Evolutionary conservation across 2,329 filamentous ascomycete species (phyloP).

Genomic region (Pyricularia sp.): DNA sequence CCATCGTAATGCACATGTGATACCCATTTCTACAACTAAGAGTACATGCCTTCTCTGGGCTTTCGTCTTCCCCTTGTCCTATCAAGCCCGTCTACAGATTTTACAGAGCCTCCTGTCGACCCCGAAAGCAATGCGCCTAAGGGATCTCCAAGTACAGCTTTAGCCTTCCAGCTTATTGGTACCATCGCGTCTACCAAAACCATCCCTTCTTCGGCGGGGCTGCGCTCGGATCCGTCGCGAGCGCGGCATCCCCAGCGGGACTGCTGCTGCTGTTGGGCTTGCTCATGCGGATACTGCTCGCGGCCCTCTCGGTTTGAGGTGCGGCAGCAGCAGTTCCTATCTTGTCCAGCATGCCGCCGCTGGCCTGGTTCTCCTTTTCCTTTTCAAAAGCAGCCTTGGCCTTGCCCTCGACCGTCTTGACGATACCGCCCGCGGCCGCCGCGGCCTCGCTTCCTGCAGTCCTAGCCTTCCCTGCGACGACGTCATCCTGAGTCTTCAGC

Average conservation of each 20-base stretch:
- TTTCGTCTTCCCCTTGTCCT: background rate
- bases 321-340: conserved; percentile 11
- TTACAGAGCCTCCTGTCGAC: background rate
- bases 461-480: conserved; percentile 8
- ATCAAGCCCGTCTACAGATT: background rate
- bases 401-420: conserved; percentile 25
- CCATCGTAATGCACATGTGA: background rate
- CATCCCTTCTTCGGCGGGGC: background rate
- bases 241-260: background rate
- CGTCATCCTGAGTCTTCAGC: conserved; percentile 26
- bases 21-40: conserved; percentile 1
- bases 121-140: background rate
- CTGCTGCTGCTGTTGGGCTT: background rate
- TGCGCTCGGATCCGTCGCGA: background rate
- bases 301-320: conserved; percentile 29
- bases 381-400: conserved; percentile 34
- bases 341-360: conserved; percentile 39
- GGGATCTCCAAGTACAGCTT: background rate
- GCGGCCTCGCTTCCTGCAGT: conserved; percentile 22
- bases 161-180: background rate
- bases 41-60: background rate
- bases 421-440: conserved; percentile 18
- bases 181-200: background rate
- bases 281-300: conserved; percentile 21
- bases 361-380: conserved; percentile 41